Evolutionary conservation across 2,329 filamentous ascomycete genomes (phyloP).

Genomic region (Aspergillus thermomutatus): DNA sequence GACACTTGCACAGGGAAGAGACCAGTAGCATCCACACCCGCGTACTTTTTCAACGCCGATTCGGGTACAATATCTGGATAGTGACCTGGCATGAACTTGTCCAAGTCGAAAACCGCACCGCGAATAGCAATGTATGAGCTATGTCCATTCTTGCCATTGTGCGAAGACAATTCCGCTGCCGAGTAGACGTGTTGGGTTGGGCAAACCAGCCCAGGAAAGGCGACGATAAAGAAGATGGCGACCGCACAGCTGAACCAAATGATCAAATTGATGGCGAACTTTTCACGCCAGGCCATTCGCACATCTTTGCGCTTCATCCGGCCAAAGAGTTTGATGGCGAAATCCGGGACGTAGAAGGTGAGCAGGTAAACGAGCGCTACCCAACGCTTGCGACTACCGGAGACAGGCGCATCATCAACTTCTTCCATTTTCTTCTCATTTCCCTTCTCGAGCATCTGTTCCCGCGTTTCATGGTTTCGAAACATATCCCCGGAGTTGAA

Average conservation of each 20-base stretch:
- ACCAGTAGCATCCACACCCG: constrained; percentile 78
- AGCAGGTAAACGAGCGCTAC: constrained; percentile 76
- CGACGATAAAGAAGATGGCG: constrained; percentile 83
- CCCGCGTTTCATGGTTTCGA: constrained; percentile 87
- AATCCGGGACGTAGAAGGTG: constrained; percentile 86
- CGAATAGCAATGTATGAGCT: constrained; percentile 76
- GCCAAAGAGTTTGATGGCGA: constrained; percentile 71
- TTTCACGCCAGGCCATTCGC: constrained; percentile 90
- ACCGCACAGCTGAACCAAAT: constrained; percentile 84
- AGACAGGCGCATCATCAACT: constrained; percentile 78
- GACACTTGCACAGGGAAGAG: constrained; percentile 95
- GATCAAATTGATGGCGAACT: constrained; percentile 94
- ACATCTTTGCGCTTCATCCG: constrained; percentile 91
- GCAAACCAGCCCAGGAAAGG: constrained; percentile 84
- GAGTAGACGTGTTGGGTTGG: constrained; percentile 88
- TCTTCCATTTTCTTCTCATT: constrained; percentile 88
- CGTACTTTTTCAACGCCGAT: constrained; percentile 71
- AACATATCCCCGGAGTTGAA: constrained; percentile 96
- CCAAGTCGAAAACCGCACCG: constrained; percentile 83
- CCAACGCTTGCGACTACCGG: constrained; percentile 84
- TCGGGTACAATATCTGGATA: constrained; percentile 67
- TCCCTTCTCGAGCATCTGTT: constrained; percentile 91
- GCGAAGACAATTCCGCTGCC: constrained; percentile 67
- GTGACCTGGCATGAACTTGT: constrained; percentile 68
- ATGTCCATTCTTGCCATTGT: constrained; percentile 67